These are phyloP conservation scores for Sugiyamaella sp. DNA, from an alignment of 1,139 yeast species.

Conservation along the genomic window DNA sequence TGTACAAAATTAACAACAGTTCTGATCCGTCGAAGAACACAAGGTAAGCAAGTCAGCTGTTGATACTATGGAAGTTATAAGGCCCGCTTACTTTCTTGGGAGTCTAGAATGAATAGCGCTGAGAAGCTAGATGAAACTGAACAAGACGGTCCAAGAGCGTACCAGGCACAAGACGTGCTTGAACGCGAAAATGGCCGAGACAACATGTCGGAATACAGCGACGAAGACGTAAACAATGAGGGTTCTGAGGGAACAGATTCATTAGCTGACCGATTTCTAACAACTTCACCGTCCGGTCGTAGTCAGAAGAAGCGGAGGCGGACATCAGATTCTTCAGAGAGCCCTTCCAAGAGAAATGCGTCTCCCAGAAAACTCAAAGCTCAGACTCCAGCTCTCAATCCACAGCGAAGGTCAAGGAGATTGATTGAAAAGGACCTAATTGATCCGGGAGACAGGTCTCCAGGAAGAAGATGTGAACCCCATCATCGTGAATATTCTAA, in stretches of 20 bases:
- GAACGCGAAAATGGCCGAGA: too few species aligned
- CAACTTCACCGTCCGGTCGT: neutral
- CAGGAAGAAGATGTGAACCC: slow-evolving; percentile 32
- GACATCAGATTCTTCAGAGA: neutral
- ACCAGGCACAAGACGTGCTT: too few species aligned
- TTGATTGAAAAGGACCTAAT: slow-evolving; percentile 25
- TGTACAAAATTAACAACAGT: too few species aligned
- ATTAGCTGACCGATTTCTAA: neutral
- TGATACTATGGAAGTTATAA: too few species aligned
- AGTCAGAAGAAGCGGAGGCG: neutral
- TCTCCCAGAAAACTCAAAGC: slow-evolving; percentile 7
- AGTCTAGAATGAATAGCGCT: too few species aligned
- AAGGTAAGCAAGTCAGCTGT: too few species aligned
- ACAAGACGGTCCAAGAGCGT: too few species aligned
- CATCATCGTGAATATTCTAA: slow-evolving; percentile 25
- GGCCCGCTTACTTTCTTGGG: too few species aligned
- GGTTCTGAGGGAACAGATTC: neutral
- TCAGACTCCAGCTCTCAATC: neutral
- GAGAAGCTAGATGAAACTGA: too few species aligned
- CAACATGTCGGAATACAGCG: too few species aligned
- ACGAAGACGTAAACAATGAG: too few species aligned
- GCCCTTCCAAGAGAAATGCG: neutral
- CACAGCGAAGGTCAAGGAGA: slow-evolving; percentile 27
- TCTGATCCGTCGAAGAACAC: too few species aligned
- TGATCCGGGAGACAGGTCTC: slow-evolving; percentile 27